A percentile compares a stretch with the other conserved stretches of the same genome.
These are phyloP conservation scores for Ambispora gerdemannii DNA, from an alignment of 192 early-diverging fungal genomes.

Conservation along the genomic window DNA sequence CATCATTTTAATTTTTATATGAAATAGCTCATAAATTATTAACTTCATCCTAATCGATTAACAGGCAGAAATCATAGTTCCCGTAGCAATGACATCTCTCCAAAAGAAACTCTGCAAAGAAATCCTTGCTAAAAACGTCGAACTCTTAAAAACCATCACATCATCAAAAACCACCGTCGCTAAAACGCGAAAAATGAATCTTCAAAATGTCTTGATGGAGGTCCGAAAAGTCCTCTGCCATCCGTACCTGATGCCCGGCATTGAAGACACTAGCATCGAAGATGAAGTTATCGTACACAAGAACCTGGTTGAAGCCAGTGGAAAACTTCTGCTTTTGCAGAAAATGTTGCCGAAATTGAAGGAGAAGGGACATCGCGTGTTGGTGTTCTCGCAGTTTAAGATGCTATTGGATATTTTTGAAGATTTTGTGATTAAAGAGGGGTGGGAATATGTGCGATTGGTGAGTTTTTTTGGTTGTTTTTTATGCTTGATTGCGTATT, in stretches of 20 bases:
- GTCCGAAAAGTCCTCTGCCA: constrained; percentile 70
- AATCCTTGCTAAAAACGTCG: constrained; percentile 53
- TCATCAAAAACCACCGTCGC: constrained; percentile 38
- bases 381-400: constrained; percentile 90
- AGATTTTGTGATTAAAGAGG: constrained; percentile 56
- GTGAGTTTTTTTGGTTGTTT: constrained; percentile 4
- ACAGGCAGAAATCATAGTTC: constrained; percentile 67
- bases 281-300: constrained; percentile 42
- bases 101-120: constrained; percentile 72
- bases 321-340: constrained; percentile 62
- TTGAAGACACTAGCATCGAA: constrained; percentile 44
- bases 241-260: constrained; percentile 60
- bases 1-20: too few species aligned
- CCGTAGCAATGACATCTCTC: constrained; percentile 59
- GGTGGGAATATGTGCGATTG: constrained; percentile 57
- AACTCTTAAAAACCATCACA: constrained; percentile 47
- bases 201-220: constrained; percentile 60
- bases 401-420: constrained; percentile 79
- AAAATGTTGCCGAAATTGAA: constrained; percentile 67
- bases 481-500: not conserved
- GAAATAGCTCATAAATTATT: too few species aligned
- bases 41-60: constrained; percentile 10
- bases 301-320: constrained; percentile 61
- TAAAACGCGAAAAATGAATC: constrained; percentile 28
- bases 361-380: constrained; percentile 55